A percentile compares a stretch with the other conserved stretches of the same genome.
Conservation (phyloP, 208 protist species). For the Leishmania tropica region DNA sequence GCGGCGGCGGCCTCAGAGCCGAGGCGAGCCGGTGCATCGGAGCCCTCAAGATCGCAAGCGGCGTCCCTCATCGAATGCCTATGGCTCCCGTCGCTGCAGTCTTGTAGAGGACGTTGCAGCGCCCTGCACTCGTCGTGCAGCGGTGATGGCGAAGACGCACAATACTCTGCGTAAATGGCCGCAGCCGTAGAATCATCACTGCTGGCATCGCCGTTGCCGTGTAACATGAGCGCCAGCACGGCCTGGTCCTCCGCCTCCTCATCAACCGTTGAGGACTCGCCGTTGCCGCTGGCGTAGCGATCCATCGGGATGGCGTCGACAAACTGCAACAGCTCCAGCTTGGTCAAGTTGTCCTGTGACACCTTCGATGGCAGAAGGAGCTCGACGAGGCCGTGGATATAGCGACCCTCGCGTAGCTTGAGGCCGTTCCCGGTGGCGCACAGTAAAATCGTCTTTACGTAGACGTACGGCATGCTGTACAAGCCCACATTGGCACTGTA, state of each 20-base stretch:
- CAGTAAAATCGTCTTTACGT: constrained; percentile 77
- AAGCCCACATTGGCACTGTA: constrained; percentile 72
- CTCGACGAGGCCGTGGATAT: constrained; percentile 69
- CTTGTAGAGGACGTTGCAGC: neutral
- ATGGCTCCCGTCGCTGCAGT: neutral
- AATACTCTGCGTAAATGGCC: neutral
- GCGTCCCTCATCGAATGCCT: neutral
- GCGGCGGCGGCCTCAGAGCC: constrained; percentile 2
- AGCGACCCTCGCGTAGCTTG: constrained; percentile 38
- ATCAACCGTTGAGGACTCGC: neutral
- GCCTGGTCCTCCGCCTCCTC: constrained; percentile 20
- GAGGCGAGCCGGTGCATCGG: neutral
- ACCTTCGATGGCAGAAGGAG: constrained; percentile 46
- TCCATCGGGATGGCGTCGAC: constrained; percentile 51
- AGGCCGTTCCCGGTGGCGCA: constrained; percentile 47
- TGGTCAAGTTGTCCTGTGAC: constrained; percentile 47
- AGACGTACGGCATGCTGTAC: constrained; percentile 70
- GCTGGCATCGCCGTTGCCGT: neutral
- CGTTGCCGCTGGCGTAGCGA: neutral
- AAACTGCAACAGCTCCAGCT: constrained; percentile 70
- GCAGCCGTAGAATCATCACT: neutral
- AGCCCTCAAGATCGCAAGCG: neutral
- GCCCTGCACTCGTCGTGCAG: neutral
- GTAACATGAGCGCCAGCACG: neutral
- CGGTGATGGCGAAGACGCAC: neutral